A percentile compares a stretch with the other conserved stretches of the same genome.
These are phyloP conservation scores for Vigna nakashimae DNA, from an alignment of 306 rosid genomes.

Conservation along the genomic window DNA sequence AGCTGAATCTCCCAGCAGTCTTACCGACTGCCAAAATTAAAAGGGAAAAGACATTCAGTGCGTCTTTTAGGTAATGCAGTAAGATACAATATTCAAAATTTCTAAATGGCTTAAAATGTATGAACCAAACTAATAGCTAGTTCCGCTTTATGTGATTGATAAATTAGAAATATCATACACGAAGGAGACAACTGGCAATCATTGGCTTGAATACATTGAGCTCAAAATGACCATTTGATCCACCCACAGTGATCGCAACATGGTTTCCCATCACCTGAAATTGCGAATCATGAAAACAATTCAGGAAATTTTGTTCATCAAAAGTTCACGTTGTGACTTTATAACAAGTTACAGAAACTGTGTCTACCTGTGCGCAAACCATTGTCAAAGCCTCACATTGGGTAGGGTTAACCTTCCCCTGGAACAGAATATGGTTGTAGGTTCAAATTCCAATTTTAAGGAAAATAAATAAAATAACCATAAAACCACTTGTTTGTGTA, in stretches of 20 bases:
- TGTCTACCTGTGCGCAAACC: conserved; percentile 97
- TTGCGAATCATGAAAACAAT: conserved; percentile 1
- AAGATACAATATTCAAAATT: conserved; percentile 3
- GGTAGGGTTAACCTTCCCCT: conserved; percentile 99
- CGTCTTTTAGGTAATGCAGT: conserved; percentile 3
- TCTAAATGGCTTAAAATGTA: neutral
- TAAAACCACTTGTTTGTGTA: conserved; percentile 20
- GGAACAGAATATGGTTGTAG: conserved; percentile 48
- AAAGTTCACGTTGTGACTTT: conserved; percentile 15
- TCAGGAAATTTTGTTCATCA: conserved; percentile 24
- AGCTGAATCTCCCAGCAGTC: conserved; percentile 92
- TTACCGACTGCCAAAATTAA: conserved; percentile 65
- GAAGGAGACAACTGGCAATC: conserved; percentile 84
- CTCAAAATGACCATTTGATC: conserved; percentile 98
- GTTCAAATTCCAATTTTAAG: conserved; percentile 34
- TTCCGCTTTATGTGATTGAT: conserved; percentile 18
- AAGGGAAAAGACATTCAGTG: conserved; percentile 15
- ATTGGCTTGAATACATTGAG: conserved; percentile 95
- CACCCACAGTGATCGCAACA: conserved; percentile 91
- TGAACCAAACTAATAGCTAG: conserved; percentile 28
- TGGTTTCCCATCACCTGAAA: conserved; percentile 96
- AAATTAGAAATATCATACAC: conserved; percentile 57
- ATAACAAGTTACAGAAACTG: conserved; percentile 25
- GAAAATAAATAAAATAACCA: conserved; percentile 19
- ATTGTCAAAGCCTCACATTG: conserved; percentile 99